Evolutionary conservation across 345 rosid species (phyloP).

Genomic region (Brassica nigra): DNA sequence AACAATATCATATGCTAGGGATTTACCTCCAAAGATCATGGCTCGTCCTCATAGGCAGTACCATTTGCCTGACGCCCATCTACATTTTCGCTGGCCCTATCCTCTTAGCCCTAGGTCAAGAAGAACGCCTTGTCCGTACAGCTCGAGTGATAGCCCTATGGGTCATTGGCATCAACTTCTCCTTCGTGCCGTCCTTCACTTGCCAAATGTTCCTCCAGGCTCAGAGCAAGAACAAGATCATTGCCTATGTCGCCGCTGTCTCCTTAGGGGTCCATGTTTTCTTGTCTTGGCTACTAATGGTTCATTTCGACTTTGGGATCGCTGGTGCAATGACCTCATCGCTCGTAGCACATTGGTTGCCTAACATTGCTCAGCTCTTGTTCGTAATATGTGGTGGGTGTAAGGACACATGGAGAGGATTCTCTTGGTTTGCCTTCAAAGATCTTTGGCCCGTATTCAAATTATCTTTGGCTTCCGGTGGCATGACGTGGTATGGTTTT

Average conservation of each 20-base stretch:
- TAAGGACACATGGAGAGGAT: conserved; percentile 65
- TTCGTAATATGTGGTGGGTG: conserved; percentile 57
- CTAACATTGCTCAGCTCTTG: conserved; percentile 35
- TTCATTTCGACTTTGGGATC: conserved; percentile 8
- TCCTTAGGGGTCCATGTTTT: conserved; percentile 36
- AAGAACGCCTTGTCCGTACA: conserved; percentile 41
- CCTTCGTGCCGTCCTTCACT: conserved; percentile 39
- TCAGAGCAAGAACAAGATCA: conserved; percentile 40
- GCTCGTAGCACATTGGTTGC: background rate
- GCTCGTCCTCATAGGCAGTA: conserved; percentile 45
- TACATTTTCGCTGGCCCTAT: conserved; percentile 55
- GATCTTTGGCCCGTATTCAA: conserved; percentile 51
- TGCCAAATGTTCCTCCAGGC: conserved; percentile 43
- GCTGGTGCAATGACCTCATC: background rate
- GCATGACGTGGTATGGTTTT: conserved; percentile 61
- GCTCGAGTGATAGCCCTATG: conserved; percentile 52
- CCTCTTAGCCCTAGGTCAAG: conserved; percentile 59
- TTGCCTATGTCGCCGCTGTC: conserved; percentile 49
- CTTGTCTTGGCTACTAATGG: conserved; percentile 43
- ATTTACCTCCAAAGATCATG: conserved; percentile 81
- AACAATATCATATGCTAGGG: conserved; percentile 75
- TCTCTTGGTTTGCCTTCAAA: conserved; percentile 56
- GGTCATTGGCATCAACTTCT: conserved; percentile 53
- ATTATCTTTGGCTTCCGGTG: conserved; percentile 51
- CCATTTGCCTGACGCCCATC: conserved; percentile 54